phyloP scores from a whole-genome alignment of 106 monocot genomes.

The Dendrobium chrysotoxum region DNA sequence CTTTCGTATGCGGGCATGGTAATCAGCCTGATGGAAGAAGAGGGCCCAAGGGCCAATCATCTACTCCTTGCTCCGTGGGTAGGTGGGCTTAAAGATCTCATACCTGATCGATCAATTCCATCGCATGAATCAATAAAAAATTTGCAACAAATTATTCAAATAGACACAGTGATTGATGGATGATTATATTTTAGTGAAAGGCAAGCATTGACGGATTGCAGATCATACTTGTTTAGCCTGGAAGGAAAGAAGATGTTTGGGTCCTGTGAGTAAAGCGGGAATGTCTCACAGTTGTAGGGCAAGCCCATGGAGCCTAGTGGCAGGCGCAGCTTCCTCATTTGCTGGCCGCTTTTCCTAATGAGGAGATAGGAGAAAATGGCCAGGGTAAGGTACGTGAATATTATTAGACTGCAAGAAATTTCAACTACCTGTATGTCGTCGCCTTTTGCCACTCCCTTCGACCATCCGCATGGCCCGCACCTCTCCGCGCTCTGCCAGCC shows the following conservation, averaged over 20 bases:
- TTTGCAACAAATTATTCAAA: not conserved
- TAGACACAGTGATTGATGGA: no score
- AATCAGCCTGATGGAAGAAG: slow-evolving; percentile 79
- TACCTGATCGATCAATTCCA: slow-evolving; percentile 16
- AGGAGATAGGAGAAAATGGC: no score
- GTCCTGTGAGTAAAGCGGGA: slow-evolving; percentile 5
- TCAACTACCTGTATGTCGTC: no score
- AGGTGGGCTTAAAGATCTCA: slow-evolving; percentile 67
- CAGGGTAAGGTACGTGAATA: no score
- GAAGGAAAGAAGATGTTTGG: slow-evolving; percentile 10
- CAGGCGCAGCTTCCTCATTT: not conserved
- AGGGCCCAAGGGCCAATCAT: slow-evolving; percentile 71
- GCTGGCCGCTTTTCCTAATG: no score
- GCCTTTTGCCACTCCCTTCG: no score
- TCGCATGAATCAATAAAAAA: no score
- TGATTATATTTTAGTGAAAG: no score
- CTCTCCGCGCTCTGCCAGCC: no score
- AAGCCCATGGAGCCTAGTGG: slow-evolving; percentile 7
- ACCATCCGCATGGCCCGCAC: no score
- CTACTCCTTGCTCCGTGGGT: slow-evolving; percentile 69
- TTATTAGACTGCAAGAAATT: no score
- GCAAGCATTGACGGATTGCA: not conserved
- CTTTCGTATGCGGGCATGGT: slow-evolving; percentile 46
- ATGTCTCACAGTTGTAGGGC: not conserved
- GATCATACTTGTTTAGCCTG: slow-evolving; percentile 26